Base-by-base conservation (phyloP, 1,284 basidiomycete genomes). In the Earliella scabrosa region DNA sequence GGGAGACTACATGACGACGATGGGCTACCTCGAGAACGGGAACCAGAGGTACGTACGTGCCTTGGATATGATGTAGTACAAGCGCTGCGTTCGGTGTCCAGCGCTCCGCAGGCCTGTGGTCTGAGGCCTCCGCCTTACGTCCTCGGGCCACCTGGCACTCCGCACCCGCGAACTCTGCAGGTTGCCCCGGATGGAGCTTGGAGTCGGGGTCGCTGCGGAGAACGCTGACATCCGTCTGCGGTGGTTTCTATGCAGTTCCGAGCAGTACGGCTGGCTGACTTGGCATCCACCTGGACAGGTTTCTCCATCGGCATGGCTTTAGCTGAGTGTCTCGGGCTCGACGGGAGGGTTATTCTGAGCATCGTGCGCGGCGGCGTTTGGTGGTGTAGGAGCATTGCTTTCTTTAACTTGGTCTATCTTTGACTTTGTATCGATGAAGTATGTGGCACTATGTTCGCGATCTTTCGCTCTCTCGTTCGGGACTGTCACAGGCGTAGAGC, bases 21-120 rank as follows among this genome's bases (percentile, higher is more conserved):
- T 82, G 32, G 82, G 82, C 11, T 76, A 79, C 35, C 66, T 84
- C 61, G 82, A 84, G 65, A 84, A 82, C 59, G 82, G 82, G 18
- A 83, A 85, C 64, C 82, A 83, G 61, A 71, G 80, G 61, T 84
- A 50, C 56, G 61, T 84, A 50, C 56, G 61, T 50, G n/a, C 7
- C n/a, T 38, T 13, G 3, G 13, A n/a, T n/a, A n/a, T n/a, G n/a
- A n/a, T n/a, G n/a, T n/a, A n/a, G n/a, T n/a, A n/a, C n/a, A n/a
- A n/a, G n/a, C n/a, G n/a, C n/a, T n/a, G n/a, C n/a, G n/a, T n/a
- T 2, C 5, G 16, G 32, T 34, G 32, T 34, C 32, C 32, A 34
- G 32, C 16, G 32, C 16, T 6, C n/a, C n/a, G n/a, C n/a, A n/a
- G n/a, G n/a, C n/a, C n/a, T n/a, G n/a, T n/a, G n/a, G n/a, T n/a